Evolutionary conservation across 306 rosid genomes (phyloP).

Genomic region (Acmispon strigosus): DNA sequence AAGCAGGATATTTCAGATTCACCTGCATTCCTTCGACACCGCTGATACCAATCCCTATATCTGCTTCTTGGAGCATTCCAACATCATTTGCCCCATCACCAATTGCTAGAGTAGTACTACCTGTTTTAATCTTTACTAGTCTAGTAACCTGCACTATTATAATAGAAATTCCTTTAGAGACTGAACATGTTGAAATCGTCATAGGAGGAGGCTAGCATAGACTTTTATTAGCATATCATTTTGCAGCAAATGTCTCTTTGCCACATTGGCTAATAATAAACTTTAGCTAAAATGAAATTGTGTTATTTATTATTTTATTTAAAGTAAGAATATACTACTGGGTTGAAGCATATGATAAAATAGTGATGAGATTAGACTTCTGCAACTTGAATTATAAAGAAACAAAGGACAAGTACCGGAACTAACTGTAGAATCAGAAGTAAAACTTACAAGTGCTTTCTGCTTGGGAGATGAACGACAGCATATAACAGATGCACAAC

Average conservation of each 20-base stretch:
- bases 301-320: not conserved
- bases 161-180: not conserved
- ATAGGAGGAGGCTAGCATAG: not conserved
- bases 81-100: constrained; percentile 99
- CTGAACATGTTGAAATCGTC: not conserved
- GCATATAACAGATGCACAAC: constrained; percentile 89
- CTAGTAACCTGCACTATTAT: constrained; percentile 58
- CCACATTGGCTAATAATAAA: not conserved
- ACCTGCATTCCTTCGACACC: constrained; percentile 99
- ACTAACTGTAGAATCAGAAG: not conserved
- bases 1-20: constrained; percentile 8
- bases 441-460: constrained; percentile 61
- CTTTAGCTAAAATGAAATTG: not conserved
- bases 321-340: not conserved
- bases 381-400: not conserved
- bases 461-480: constrained; percentile 94
- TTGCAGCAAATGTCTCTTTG: not conserved
- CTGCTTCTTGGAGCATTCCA: constrained; percentile 99
- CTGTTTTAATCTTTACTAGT: constrained; percentile 69
- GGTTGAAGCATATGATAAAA: not conserved
- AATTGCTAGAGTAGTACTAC: constrained; percentile 73
- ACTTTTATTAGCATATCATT: not conserved
- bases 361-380: not conserved
- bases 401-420: not conserved
- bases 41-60: constrained; percentile 84